A percentile compares a stretch with the other conserved stretches of the same genome.
Evolutionary conservation across 306 rosid genomes (phyloP).

Genomic region (Medicago arabica): DNA sequence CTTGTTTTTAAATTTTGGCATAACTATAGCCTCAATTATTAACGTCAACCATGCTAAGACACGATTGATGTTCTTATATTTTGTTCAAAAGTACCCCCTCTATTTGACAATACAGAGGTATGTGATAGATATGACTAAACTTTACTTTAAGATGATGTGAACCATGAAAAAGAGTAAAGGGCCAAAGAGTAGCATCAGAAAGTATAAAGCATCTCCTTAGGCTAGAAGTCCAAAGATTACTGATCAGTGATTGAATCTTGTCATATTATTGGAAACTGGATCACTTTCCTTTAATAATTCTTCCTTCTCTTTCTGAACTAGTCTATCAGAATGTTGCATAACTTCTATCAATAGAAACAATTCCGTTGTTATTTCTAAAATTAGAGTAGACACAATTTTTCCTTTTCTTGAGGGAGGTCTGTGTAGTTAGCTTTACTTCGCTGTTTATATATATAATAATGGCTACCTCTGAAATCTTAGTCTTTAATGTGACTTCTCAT

Average conservation of each 20-base stretch:
- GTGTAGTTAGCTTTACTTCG: neutral
- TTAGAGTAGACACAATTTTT: slow-evolving; percentile 14
- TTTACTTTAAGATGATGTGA: slow-evolving; percentile 29
- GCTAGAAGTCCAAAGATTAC: slow-evolving; percentile 11
- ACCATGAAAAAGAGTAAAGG: neutral
- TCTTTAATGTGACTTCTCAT: slow-evolving; percentile 33
- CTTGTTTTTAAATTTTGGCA: slow-evolving; percentile 25
- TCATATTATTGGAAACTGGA: neutral
- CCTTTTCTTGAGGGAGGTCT: slow-evolving; percentile 30
- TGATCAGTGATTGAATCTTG: neutral
- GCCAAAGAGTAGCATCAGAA: no score
- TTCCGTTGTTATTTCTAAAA: slow-evolving; percentile 21
- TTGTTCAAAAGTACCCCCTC: neutral
- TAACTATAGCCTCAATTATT: slow-evolving; percentile 22
- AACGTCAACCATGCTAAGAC: neutral
- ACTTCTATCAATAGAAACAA: slow-evolving; percentile 1
- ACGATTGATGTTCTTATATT: slow-evolving; percentile 30
- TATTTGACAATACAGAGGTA: neutral
- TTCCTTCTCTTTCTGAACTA: slow-evolving; percentile 1
- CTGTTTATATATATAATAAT: neutral
- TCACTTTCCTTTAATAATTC: neutral
- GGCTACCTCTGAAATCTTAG: neutral
- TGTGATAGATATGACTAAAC: slow-evolving; percentile 25
- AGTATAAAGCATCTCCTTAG: neutral
- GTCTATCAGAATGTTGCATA: slow-evolving; percentile 9